Conservation (phyloP, 768 basidiomycete genomes). For the Psilocybe cyanescens region DNA sequence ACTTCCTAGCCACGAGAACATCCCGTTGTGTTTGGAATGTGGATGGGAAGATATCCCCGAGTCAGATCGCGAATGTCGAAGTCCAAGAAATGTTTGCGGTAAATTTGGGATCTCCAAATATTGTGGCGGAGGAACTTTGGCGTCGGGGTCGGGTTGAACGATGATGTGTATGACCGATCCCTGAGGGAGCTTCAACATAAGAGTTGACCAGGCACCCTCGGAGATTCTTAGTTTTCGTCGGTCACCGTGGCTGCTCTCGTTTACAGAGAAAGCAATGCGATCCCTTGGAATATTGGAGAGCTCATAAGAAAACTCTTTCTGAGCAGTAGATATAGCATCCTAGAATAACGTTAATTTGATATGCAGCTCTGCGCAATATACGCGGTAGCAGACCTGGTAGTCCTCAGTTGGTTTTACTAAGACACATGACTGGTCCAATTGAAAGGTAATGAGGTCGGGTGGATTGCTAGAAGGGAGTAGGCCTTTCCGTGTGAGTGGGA, state of each 20-base stretch:
- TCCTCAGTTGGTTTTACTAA: constrained; percentile 49
- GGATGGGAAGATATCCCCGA: neutral
- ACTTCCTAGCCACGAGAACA: constrained; percentile 22
- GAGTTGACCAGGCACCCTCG: constrained; percentile 49
- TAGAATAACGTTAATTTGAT: constrained; percentile 19
- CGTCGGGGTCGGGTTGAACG: constrained; percentile 36
- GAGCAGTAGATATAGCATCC: constrained; percentile 55
- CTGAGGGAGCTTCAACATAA: constrained; percentile 41
- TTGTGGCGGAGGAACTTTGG: constrained; percentile 38
- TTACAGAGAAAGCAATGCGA: constrained; percentile 48
- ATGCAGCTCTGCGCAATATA: neutral
- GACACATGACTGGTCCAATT: constrained; percentile 44
- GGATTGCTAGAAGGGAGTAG: constrained; percentile 23
- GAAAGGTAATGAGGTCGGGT: constrained; percentile 55
- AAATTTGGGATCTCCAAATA: constrained; percentile 41
- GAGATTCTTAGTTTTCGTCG: constrained; percentile 49
- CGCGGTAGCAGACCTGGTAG: constrained; percentile 41
- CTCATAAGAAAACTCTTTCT: constrained; percentile 47
- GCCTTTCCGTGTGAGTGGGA: neutral
- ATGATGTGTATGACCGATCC: constrained; percentile 53
- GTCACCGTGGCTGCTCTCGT: constrained; percentile 33
- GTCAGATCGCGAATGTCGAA: neutral
- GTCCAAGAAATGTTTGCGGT: neutral
- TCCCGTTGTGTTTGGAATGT: neutral
- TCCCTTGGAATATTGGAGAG: constrained; percentile 40